Conservation (phyloP, 768 basidiomycete genomes). For the Tulasnella calospora region DNA sequence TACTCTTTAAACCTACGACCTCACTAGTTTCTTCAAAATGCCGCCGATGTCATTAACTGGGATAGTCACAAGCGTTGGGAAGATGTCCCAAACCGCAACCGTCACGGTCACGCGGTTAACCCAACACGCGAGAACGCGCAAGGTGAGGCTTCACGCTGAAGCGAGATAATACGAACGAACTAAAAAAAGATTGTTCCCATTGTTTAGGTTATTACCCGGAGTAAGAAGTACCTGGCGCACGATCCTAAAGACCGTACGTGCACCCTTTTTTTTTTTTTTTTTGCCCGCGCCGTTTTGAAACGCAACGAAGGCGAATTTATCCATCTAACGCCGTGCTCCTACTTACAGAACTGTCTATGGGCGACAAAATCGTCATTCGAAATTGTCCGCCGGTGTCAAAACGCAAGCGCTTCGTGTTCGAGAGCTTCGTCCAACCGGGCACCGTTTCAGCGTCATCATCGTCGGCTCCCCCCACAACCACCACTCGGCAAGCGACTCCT, state of each 20-base stretch:
- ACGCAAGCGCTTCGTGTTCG: slow-evolving; percentile 67
- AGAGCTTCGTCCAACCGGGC: slow-evolving; percentile 32
- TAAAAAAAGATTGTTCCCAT: not conserved
- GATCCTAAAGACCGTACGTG: slow-evolving; percentile 65
- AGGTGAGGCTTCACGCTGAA: slow-evolving; percentile 45
- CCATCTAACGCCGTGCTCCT: too few species aligned
- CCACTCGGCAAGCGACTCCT: too few species aligned
- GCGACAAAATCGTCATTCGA: slow-evolving; percentile 71
- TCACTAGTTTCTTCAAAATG: not conserved
- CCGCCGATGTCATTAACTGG: slow-evolving; percentile 67
- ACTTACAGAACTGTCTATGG: slow-evolving; percentile 53
- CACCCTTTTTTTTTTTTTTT: not conserved
- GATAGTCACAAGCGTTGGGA: slow-evolving; percentile 71
- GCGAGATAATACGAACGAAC: slow-evolving; percentile 5
- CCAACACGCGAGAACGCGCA: slow-evolving; percentile 67
- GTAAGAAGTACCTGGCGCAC: slow-evolving; percentile 73
- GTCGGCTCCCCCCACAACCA: not conserved
- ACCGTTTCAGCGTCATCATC: not conserved
- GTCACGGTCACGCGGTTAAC: slow-evolving; percentile 73
- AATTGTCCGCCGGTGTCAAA: slow-evolving; percentile 79
- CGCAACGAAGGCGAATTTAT: too few species aligned
- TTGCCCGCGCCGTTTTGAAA: not conserved
- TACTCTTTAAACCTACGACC: not conserved
- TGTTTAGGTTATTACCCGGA: slow-evolving; percentile 60
- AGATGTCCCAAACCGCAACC: slow-evolving; percentile 80